Conservation (phyloP, 164 flowering plant genomes). For the Annona cherimola region DNA sequence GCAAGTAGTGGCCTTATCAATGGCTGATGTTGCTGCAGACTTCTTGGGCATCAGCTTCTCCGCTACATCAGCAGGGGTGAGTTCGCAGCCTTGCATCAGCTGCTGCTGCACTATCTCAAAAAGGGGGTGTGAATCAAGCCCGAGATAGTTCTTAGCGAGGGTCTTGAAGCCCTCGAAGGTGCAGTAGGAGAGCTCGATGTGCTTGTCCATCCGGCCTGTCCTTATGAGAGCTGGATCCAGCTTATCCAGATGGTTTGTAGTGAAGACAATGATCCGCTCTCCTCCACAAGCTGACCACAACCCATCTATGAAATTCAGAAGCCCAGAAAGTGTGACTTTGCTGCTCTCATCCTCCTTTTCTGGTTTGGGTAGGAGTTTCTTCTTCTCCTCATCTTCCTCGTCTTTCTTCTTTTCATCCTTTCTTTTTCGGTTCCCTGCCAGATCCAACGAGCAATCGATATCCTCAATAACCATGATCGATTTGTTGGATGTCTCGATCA, state of each 20-base stretch:
- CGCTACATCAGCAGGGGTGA: slow-evolving; percentile 63
- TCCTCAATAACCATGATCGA: slow-evolving; percentile 64
- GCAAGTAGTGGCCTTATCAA: slow-evolving; percentile 24
- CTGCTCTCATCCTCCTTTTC: slow-evolving; percentile 30
- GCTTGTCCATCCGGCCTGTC: too few species aligned
- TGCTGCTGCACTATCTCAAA: slow-evolving; percentile 18
- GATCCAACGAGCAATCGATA: slow-evolving; percentile 69
- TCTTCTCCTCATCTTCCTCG: slow-evolving; percentile 15
- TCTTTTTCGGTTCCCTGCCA: slow-evolving; percentile 48
- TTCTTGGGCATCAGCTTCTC: slow-evolving; percentile 56
- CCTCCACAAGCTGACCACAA: too few species aligned
- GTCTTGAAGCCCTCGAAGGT: slow-evolving; percentile 50
- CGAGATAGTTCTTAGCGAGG: slow-evolving; percentile 47
- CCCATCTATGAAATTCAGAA: too few species aligned
- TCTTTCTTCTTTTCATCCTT: slow-evolving; percentile 24
- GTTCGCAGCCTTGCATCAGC: slow-evolving; percentile 29
- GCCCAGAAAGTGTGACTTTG: too few species aligned
- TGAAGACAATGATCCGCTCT: too few species aligned
- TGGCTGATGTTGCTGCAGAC: slow-evolving; percentile 7
- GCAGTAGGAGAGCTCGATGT: too few species aligned
- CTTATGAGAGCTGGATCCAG: too few species aligned
- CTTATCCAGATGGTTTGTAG: too few species aligned
- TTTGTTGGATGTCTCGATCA: slow-evolving; percentile 43
- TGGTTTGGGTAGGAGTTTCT: slow-evolving; percentile 12
- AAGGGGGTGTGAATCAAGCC: slow-evolving; percentile 35